phyloP scores from a whole-genome alignment of 345 rosid genomes.

The Eucalyptus coolabah region DNA sequence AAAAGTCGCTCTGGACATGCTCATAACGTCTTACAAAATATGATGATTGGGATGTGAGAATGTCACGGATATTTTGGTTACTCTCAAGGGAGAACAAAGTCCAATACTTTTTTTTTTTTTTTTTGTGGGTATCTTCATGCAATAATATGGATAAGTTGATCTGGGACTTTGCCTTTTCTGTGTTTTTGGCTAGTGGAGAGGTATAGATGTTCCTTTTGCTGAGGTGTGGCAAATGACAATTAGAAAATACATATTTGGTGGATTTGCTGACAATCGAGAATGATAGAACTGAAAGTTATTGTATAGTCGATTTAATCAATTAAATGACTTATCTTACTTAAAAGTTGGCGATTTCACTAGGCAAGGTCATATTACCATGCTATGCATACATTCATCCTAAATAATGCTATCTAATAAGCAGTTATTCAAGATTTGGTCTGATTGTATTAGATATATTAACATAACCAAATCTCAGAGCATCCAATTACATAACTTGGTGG shows the following conservation, averaged over 20 bases:
- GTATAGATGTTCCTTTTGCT: neutral
- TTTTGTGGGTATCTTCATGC: neutral
- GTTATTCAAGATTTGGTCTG: neutral
- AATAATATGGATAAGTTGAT: neutral
- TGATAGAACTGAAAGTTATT: neutral
- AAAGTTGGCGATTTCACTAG: neutral
- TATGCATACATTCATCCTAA: neutral
- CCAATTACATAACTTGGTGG: neutral
- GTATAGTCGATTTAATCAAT: neutral
- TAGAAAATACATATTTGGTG: neutral
- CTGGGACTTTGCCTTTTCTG: neutral
- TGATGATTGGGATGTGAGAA: neutral
- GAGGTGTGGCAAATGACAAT: neutral
- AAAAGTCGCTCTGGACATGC: neutral
- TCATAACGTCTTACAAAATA: neutral
- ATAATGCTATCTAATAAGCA: neutral
- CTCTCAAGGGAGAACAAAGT: neutral
- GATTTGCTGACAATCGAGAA: neutral
- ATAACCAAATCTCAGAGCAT: neutral
- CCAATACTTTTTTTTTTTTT: neutral
- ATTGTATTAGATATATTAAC: neutral
- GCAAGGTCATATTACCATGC: neutral
- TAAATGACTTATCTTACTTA: neutral
- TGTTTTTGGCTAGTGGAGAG: neutral
- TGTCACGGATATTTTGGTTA: neutral